A percentile compares a stretch with the other conserved stretches of the same genome.
These are phyloP conservation scores for Xanthoconium purpureum DNA, from an alignment of 768 basidiomycete genomes.

Conservation along the genomic window DNA sequence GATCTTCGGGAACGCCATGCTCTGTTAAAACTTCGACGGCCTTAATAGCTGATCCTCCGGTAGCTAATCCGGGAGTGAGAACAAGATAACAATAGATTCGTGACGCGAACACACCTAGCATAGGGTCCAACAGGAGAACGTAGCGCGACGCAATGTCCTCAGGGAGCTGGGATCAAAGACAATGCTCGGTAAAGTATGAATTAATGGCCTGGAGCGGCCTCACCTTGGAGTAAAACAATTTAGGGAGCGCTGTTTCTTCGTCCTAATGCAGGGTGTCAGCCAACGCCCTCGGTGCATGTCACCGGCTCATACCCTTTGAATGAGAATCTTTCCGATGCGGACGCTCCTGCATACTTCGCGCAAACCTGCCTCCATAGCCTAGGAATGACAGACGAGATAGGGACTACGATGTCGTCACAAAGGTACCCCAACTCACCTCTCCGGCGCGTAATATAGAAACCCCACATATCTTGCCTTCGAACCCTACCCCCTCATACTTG, in stretches of 20 bases:
- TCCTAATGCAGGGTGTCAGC: conserved; percentile 50
- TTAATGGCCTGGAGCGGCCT: neutral
- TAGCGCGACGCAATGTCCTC: conserved; percentile 90
- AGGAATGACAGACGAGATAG: neutral
- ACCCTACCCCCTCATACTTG: conserved; percentile 86
- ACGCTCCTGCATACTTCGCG: conserved; percentile 93
- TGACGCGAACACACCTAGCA: conserved; percentile 68
- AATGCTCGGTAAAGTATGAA: neutral
- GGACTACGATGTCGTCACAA: neutral
- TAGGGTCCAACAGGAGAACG: conserved; percentile 93
- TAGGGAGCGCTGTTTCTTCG: conserved; percentile 90
- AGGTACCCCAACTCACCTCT: conserved; percentile 51
- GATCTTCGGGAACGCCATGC: conserved; percentile 89
- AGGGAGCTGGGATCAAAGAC: conserved; percentile 58
- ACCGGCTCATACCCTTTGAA: conserved; percentile 72
- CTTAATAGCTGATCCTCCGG: conserved; percentile 96
- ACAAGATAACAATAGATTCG: neutral
- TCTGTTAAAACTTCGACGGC: conserved; percentile 93
- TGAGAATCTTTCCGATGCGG: conserved; percentile 96
- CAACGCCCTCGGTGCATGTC: neutral
- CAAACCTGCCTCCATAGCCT: conserved; percentile 98
- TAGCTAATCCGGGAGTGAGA: conserved; percentile 46
- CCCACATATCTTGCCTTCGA: conserved; percentile 95
- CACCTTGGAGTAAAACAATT: conserved; percentile 89
- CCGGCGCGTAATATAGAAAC: conserved; percentile 94